Base-by-base conservation (phyloP, 1,139 yeast genomes). In the Saccharomyces hybrid region DNA sequence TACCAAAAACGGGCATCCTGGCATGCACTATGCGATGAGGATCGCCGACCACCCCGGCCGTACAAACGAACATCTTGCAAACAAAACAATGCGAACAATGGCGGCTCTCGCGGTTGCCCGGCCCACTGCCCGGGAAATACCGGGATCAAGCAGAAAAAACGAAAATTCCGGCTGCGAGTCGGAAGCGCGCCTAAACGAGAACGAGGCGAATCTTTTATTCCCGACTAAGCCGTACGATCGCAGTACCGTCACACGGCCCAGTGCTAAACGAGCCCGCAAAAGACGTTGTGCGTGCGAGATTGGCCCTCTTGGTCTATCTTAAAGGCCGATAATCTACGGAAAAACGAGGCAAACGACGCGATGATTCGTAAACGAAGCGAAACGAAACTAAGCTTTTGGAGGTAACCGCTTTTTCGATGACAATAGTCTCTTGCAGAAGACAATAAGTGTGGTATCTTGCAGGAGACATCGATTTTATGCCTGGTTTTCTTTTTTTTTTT, bases 291-390 rank as follows among this genome's bases (percentile, higher is more conserved):
- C 42, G 42, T 34, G 42, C 42, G 16, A 34, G 42, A 34, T 34
- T 34, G 8, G 42, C 42, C 21, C 5, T 11, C 9, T 34, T 34
- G 21, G 21, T 14, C 21, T 6, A 34, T 7, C 24, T 38, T 38
- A 38, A 38, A 38, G 44, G 44, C 44, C 44, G 44, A 38, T 38
- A 38, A 38, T 38, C 44, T 21, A 19, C 44, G 44, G 34, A 38
- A 38, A 38, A 38, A 38, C 44, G 44, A 38, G 44, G 19, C 44
- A 38, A 38, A 38, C 44, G 44, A 38, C 16, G 44, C 24, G 44
- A 6, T 38, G 44, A 26, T 12, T 19, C 44, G 31, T 38, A 38
- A 38, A 38, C 44, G 44, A 38, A 19, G 19, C 24, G 44, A 38
- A 38, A 38, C 12, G 44, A 38, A 38, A 38, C n/a, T 19, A 16